Base-by-base conservation (phyloP, 2,329 filamentous ascomycete genomes). In the Aureobasidium sp. region DNA sequence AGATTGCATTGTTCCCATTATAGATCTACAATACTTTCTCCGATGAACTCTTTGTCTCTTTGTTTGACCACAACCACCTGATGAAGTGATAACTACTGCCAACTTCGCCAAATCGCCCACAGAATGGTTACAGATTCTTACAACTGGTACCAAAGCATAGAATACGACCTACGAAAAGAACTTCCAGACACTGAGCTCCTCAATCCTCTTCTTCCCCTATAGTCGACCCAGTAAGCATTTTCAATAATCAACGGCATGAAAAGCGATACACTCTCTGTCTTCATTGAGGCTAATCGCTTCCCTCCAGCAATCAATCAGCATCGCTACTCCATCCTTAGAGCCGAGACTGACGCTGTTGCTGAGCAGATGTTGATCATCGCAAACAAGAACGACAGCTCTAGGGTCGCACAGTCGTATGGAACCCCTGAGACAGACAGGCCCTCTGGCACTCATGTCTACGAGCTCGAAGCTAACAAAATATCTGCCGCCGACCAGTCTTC, bases 201-300 rank as follows among this genome's bases (percentile, higher is more conserved):
- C 27, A 20, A 7, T 34, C 8, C 20, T 34, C 7, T 13, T 20
- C 17, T 20, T 20, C 29, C 4, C 5, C 8, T 12, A 55, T 6
- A 7, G 17, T 27, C 37, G n/a, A 55, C 3, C 27, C 20, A 42
- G 52, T 55, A 42, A 55, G 23, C 6, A 27, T 47, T 13, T 6
- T 29, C 13, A 47, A 32, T 4, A 32, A 2, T 34, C 10, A 9
- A 44, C 52, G 26, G 15, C 10, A 56, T 56, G 52, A 56, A 34
- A 2, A 27, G 26, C 12, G 27, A 44, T 7, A 34, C 10, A 9
- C 55, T 58, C 5, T 47, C 41, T 2, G 17, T 47, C 32, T 58
- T 58, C 55, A 58, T 58, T 4, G 55, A 58, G 32, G 55, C 55
- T 47, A 58, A 36, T 20, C 55, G 55, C 13, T 58, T 58, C 29